Conservation (phyloP, 306 rosid genomes). For the Pueraria montana region DNA sequence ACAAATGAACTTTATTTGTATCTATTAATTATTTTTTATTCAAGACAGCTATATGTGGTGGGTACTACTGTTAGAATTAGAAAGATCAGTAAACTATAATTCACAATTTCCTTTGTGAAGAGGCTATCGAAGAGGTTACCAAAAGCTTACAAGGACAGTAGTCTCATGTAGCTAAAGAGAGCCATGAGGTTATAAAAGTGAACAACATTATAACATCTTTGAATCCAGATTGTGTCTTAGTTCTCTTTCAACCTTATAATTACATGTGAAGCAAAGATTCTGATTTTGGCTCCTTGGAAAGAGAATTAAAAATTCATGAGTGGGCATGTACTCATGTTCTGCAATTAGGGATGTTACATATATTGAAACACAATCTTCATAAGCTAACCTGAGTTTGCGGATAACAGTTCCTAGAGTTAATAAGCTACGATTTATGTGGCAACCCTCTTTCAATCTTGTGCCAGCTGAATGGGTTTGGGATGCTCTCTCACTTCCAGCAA, state of each 20-base stretch:
- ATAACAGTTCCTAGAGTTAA: slow-evolving; percentile 96
- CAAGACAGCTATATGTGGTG: background rate
- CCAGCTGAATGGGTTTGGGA: slow-evolving; percentile 98
- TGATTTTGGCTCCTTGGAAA: slow-evolving; percentile 12
- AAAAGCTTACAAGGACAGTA: slow-evolving; percentile 8
- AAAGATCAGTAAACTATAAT: slow-evolving; percentile 15
- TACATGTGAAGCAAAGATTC: slow-evolving; percentile 16
- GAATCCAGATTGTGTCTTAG: background rate
- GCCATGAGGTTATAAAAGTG: slow-evolving; percentile 22
- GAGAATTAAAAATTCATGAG: background rate
- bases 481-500: slow-evolving; percentile 98
- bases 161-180: slow-evolving; percentile 11
- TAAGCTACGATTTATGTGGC: slow-evolving; percentile 98
- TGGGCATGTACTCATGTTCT: background rate
- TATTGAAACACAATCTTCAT: slow-evolving; percentile 38
- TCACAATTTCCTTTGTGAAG: background rate
- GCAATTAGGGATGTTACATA: slow-evolving; percentile 25
- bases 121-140: background rate
- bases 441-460: slow-evolving; percentile 94
- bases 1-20: background rate
- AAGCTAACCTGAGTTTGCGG: slow-evolving; percentile 95
- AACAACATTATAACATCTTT: background rate
- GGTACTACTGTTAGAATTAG: slow-evolving; percentile 22
- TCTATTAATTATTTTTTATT: background rate
- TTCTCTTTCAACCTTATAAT: slow-evolving; percentile 7